These are phyloP conservation scores for Hypsizygus ulmarius DNA, from an alignment of 1,284 basidiomycete genomes.

Conservation along the genomic window DNA sequence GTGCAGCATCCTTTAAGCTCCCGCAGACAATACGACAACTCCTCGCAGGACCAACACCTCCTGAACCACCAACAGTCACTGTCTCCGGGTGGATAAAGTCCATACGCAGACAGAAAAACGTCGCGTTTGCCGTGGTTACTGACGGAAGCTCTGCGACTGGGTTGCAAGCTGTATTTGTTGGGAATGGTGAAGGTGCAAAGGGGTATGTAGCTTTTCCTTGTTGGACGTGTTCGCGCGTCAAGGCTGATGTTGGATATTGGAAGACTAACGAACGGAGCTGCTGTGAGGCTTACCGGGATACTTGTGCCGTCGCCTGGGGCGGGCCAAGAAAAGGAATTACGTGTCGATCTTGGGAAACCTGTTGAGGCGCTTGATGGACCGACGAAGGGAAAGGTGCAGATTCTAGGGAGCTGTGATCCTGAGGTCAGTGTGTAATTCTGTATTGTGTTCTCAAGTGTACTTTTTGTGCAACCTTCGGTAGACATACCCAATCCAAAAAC, in stretches of 20 bases:
- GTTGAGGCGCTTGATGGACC: not conserved
- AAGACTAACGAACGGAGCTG: slow-evolving; percentile 71
- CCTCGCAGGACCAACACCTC: slow-evolving; percentile 29
- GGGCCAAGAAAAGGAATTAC: slow-evolving; percentile 74
- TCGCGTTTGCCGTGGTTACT: slow-evolving; percentile 79
- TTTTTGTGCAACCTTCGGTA: slow-evolving; percentile 26
- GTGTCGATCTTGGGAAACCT: slow-evolving; percentile 45
- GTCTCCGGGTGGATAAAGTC: slow-evolving; percentile 84
- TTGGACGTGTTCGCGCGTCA: not conserved
- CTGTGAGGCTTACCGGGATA: slow-evolving; percentile 65
- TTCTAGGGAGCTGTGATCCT: slow-evolving; percentile 76
- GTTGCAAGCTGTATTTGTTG: slow-evolving; percentile 75
- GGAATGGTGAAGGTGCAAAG: slow-evolving; percentile 35
- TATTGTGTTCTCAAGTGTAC: not conserved
- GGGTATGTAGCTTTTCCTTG: slow-evolving; percentile 29
- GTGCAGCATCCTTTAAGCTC: slow-evolving; percentile 29
- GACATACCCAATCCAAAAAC: slow-evolving; percentile 88
- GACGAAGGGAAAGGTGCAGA: slow-evolving; percentile 39
- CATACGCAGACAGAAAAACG: slow-evolving; percentile 80
- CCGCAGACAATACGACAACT: slow-evolving; percentile 60
- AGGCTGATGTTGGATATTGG: not conserved
- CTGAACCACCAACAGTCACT: slow-evolving; percentile 21
- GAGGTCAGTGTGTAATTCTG: slow-evolving; percentile 48
- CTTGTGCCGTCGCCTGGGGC: slow-evolving; percentile 64
- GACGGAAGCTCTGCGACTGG: slow-evolving; percentile 74